Base-by-base conservation (phyloP, 2,329 filamentous ascomycete genomes). In the Nemania abortiva region DNA sequence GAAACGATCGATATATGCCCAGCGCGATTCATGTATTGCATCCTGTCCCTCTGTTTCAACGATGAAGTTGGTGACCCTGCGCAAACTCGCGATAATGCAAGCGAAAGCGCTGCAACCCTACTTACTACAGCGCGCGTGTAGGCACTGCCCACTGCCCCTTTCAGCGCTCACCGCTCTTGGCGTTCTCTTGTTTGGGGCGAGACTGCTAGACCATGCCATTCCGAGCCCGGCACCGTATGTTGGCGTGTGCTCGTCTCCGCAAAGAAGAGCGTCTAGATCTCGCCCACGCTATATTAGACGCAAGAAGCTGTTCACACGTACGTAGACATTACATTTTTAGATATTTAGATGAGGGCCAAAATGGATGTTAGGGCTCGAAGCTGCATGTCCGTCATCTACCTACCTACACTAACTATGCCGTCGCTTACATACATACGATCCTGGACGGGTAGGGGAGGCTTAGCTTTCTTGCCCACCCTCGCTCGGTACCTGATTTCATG, bases 191-290 rank as follows among this genome's bases (percentile, higher is more conserved):
- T 20, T 60, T 42, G 37, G 34, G 63, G 63, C 54, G 47, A 54
- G 47, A 49, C 31, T 34, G 13, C 56, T 39, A 54, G 58, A 52
- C 37, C 53, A 63, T 59, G 39, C 67, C 53, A 31, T 63, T 63
- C 53, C 61, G 29, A 70, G 65, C 59, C 37, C 42, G 63, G 63
- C n/a, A 49, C 54, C 49, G 63, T 20, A 61, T 29, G 59, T 59
- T 57, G 55, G 31, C 39, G 49, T 52, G 31, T 42, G 57, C 53
- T 31, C 47, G 27, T 62, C 42, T 61, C 42, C 45, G 56, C 57
- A 59, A 20, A 47, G n/a, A 61, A 59, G 24, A 62, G 58, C 69
- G 61, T 69, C 65, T 66, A 65, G 65, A 70, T 69, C 65, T 50
- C 42, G 45, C 39, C 49, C 54, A 59, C 58, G 62, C 54, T 63